Conservation (phyloP, 768 basidiomycete species). For the Clitopilus passeckerianus region DNA sequence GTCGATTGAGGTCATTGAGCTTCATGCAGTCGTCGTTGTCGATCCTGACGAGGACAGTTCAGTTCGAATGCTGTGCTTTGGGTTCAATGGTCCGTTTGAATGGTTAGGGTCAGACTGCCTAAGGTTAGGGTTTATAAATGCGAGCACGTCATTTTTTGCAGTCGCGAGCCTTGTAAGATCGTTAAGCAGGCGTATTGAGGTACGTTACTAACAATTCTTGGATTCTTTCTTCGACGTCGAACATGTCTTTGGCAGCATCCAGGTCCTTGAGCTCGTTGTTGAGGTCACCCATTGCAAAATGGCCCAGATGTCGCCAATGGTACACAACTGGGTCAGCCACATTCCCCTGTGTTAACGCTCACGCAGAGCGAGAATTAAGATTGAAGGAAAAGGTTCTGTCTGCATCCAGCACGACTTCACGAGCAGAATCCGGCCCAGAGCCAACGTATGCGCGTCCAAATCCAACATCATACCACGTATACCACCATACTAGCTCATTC, state of each 20-base stretch:
- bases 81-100: neutral
- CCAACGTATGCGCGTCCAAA: constrained; percentile 78
- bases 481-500: constrained; percentile 58
- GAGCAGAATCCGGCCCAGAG: constrained; percentile 63
- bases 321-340: constrained; percentile 15
- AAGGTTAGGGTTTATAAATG: constrained; percentile 8
- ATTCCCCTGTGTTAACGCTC: constrained; percentile 83
- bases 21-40: neutral
- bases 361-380: constrained; percentile 63
- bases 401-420: constrained; percentile 14
- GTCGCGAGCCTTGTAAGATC: neutral
- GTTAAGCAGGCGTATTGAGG: neutral
- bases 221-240: neutral
- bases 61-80: neutral
- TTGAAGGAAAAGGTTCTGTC: constrained; percentile 23
- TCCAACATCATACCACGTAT: constrained; percentile 68
- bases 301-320: neutral
- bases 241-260: constrained; percentile 7
- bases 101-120: neutral
- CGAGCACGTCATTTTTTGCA: constrained; percentile 1
- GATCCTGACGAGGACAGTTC: constrained; percentile 2
- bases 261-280: neutral
- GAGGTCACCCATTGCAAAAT: neutral
- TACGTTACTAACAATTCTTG: neutral
- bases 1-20: constrained; percentile 1